phyloP scores from a whole-genome alignment of 768 basidiomycete species.

The Leccinum subtestaceum region DNA sequence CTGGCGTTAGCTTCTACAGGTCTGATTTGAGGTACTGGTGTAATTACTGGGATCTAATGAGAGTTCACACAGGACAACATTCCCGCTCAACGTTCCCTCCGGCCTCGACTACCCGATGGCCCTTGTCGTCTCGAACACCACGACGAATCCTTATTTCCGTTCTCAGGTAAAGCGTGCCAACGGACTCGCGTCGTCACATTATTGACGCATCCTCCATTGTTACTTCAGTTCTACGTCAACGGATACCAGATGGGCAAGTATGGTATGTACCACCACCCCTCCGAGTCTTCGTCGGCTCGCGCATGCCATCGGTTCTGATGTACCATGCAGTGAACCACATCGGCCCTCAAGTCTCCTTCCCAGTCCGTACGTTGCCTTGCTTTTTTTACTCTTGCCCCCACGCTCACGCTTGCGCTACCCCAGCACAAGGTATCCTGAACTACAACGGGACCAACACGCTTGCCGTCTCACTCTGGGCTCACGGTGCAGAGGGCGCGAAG shows the following conservation, averaged over 20 bases:
- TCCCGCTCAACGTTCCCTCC: slow-evolving; percentile 41
- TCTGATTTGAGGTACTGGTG: slow-evolving; percentile 6
- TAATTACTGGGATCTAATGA: not conserved
- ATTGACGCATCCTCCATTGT: not conserved
- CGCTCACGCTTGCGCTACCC: slow-evolving; percentile 6
- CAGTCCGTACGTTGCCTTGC: slow-evolving; percentile 21
- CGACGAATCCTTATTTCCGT: slow-evolving; percentile 43
- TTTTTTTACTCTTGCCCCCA: not conserved
- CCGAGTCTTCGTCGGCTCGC: no score
- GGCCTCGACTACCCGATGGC: slow-evolving; percentile 50
- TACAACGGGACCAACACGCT: slow-evolving; percentile 48
- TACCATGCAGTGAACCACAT: slow-evolving; percentile 20
- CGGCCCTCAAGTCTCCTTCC: slow-evolving; percentile 25
- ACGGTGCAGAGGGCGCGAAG: slow-evolving; percentile 39
- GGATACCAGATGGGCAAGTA: slow-evolving; percentile 29
- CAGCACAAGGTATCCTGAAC: slow-evolving; percentile 50
- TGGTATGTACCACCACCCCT: slow-evolving; percentile 1
- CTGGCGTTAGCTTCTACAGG: slow-evolving; percentile 52
- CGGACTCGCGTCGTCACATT: not conserved
- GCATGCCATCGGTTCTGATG: not conserved
- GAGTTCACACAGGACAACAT: slow-evolving; percentile 27
- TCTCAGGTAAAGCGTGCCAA: slow-evolving; percentile 17
- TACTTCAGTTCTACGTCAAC: slow-evolving; percentile 24
- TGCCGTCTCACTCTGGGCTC: slow-evolving; percentile 48
- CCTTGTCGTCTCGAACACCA: slow-evolving; percentile 43